Conservation (phyloP, 805 yeast genomes). For the Zygoascus biomembranicola region DNA sequence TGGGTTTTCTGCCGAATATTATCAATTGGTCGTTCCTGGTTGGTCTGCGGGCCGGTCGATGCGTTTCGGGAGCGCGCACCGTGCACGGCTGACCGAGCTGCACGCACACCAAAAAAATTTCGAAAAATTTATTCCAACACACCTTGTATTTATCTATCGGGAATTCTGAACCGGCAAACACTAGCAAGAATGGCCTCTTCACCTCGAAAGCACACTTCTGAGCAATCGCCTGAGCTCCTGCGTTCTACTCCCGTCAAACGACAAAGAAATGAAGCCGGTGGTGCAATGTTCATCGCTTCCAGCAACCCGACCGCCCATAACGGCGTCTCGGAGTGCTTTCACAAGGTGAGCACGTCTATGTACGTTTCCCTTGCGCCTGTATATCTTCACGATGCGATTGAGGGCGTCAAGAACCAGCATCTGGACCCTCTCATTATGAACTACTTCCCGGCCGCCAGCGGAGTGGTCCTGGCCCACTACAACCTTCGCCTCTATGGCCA, state of each 20-base stretch:
- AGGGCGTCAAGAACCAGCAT: slow-evolving; percentile 82
- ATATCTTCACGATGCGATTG: slow-evolving; percentile 56
- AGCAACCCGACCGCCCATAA: slow-evolving; percentile 21
- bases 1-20: neutral
- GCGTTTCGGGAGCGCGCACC: too few relatives aligned
- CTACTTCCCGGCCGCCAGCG: slow-evolving; percentile 60
- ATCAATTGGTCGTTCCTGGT: neutral
- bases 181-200: neutral
- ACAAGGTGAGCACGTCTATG: slow-evolving; percentile 47
- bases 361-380: slow-evolving; percentile 87
- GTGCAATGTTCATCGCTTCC: neutral
- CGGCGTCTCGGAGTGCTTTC: slow-evolving; percentile 55
- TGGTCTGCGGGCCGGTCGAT: too few relatives aligned
- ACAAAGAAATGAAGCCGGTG: slow-evolving; percentile 5
- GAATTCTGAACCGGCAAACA: neutral
- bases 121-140: neutral
- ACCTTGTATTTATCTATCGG: neutral
- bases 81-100: neutral
- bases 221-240: neutral
- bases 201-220: neutral
- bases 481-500: slow-evolving; percentile 49
- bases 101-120: neutral
- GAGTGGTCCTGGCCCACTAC: slow-evolving; percentile 76
- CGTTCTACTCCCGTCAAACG: slow-evolving; percentile 1
- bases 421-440: slow-evolving; percentile 85